Conservation (phyloP, 371 early-diverging fungal genomes). For the Mortierella sp. region DNA sequence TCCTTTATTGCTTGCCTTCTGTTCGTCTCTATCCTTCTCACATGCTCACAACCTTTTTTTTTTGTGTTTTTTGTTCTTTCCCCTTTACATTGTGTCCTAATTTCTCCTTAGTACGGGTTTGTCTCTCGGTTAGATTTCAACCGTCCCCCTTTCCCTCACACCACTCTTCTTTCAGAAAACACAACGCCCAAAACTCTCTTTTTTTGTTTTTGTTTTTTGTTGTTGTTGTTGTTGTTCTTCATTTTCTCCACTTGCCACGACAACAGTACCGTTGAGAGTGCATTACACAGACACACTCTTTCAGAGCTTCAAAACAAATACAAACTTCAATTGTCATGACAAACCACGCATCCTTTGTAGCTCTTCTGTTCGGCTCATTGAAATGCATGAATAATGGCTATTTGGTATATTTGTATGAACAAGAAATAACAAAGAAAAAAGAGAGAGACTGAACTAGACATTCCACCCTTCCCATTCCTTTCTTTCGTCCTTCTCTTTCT, state of each 20-base stretch:
- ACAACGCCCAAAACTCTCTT: conserved; percentile 11
- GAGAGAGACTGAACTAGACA: neutral
- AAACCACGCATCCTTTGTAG: neutral
- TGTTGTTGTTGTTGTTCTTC: too few species aligned
- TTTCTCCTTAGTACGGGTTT: neutral
- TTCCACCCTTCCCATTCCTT: neutral
- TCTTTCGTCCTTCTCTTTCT: neutral
- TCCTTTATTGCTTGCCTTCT: neutral
- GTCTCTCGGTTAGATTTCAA: conserved; percentile 4
- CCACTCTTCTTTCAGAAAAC: neutral
- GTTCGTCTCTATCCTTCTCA: neutral
- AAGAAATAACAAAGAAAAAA: neutral
- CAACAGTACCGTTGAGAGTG: neutral
- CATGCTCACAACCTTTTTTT: neutral
- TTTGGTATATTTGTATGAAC: neutral
- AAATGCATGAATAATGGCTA: neutral
- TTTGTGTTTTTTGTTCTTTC: neutral
- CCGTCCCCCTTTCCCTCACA: neutral
- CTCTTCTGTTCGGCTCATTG: neutral
- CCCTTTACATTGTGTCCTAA: too few species aligned
- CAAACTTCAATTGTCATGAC: neutral
- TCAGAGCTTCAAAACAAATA: neutral
- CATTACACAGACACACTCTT: too few species aligned
- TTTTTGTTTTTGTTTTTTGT: neutral
- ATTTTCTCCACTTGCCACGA: neutral